These are phyloP conservation scores for Sclerotinia trifoliorum DNA, from an alignment of 2,329 filamentous ascomycete species.

Conservation along the genomic window DNA sequence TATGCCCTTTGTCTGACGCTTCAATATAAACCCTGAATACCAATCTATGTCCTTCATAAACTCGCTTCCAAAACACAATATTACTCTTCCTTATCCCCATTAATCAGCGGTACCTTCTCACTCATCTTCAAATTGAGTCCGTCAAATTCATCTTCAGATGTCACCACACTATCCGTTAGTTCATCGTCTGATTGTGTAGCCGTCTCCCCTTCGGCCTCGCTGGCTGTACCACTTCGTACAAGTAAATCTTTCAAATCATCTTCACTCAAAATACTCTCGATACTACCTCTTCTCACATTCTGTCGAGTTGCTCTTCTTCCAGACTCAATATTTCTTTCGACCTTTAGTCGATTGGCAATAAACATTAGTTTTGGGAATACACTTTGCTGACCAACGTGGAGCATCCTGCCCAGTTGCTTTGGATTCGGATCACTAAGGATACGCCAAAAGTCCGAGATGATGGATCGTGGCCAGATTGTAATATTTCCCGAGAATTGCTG, in stretches of 20 bases:
- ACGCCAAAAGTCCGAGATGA: constrained; percentile 75
- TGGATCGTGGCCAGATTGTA: constrained; percentile 89
- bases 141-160: constrained; percentile 31
- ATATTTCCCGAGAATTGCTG: constrained; percentile 93
- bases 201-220: constrained; percentile 37
- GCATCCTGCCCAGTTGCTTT: constrained; percentile 77
- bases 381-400: constrained; percentile 84
- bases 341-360: constrained; percentile 78
- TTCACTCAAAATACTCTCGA: constrained; percentile 61
- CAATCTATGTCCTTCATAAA: not conserved
- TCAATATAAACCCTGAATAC: not conserved
- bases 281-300: constrained; percentile 50
- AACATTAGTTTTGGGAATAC: constrained; percentile 92
- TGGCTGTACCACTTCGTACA: constrained; percentile 32
- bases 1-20: not conserved
- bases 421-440: constrained; percentile 83
- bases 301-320: constrained; percentile 55
- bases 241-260: constrained; percentile 57
- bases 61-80: not conserved
- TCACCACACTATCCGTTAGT: constrained; percentile 33
- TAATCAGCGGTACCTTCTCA: not conserved
- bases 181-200: constrained; percentile 40
- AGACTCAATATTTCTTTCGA: constrained; percentile 69
- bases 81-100: not conserved
- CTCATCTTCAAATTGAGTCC: constrained; percentile 9